Evolutionary conservation across 495 filamentous ascomycete genomes (phyloP).

Genomic region (Penicillium bovifimosum): DNA sequence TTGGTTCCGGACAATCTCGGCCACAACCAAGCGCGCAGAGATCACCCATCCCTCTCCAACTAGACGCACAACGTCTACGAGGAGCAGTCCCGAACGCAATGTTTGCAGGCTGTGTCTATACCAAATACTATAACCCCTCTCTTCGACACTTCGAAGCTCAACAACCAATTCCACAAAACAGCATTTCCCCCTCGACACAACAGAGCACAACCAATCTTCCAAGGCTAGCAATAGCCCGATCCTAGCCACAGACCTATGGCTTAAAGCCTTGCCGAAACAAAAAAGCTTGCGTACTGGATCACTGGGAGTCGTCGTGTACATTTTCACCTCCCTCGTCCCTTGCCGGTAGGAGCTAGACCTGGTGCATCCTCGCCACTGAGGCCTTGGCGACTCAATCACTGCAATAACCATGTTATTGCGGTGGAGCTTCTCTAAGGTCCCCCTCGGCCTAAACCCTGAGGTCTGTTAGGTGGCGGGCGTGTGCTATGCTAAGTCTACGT

Average conservation of each 20-base stretch:
- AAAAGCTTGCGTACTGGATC: not conserved
- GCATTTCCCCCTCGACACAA: not conserved
- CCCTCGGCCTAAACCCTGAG: not conserved
- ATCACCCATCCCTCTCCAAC: not conserved
- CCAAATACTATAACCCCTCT: not conserved
- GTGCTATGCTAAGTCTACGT: not conserved
- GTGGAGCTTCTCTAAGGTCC: not conserved
- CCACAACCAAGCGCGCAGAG: not conserved
- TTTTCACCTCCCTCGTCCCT: not conserved
- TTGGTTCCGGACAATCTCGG: conserved; percentile 1
- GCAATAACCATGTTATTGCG: not conserved
- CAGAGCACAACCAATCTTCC: conserved; percentile 4
- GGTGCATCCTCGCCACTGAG: not conserved
- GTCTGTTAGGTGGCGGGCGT: not conserved
- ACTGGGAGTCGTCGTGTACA: not conserved
- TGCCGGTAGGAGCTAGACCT: not conserved
- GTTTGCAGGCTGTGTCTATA: not conserved
- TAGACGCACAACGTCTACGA: not conserved
- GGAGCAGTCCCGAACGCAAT: not conserved
- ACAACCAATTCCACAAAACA: not conserved
- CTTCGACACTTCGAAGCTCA: not conserved
- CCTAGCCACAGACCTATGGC: not conserved
- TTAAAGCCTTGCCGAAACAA: not conserved
- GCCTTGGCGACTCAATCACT: not conserved
- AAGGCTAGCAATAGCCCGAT: not conserved